Conservation (phyloP, 2,329 filamentous ascomycete genomes). For the Alternaria gaisen region DNA sequence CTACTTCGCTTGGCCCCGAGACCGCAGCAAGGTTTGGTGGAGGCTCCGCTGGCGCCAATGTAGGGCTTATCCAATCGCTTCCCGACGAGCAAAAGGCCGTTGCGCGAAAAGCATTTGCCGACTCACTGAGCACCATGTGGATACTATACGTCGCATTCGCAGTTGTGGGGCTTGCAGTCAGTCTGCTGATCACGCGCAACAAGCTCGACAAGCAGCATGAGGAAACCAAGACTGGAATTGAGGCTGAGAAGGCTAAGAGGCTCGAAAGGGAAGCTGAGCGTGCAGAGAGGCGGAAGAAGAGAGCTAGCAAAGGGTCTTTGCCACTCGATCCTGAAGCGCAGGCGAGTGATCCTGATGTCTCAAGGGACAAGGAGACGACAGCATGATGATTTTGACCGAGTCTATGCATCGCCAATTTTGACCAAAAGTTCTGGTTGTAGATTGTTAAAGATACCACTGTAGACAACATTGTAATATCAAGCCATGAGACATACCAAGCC, state of each 20-base stretch:
- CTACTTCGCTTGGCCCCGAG: constrained; percentile 60
- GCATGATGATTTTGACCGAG: constrained; percentile 8
- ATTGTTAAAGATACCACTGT: not conserved
- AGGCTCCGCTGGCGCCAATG: constrained; percentile 68
- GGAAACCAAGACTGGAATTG: constrained; percentile 61
- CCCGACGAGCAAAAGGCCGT: constrained; percentile 55
- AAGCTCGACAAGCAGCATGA: constrained; percentile 54
- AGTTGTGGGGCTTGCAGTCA: constrained; percentile 50
- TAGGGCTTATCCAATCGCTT: constrained; percentile 64
- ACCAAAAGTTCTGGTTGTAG: not conserved
- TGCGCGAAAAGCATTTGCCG: constrained; percentile 55
- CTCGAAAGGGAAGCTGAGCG: constrained; percentile 47
- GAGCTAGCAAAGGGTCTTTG: constrained; percentile 31
- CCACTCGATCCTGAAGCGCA: constrained; percentile 28
- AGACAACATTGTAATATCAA: not conserved
- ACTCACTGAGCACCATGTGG: constrained; percentile 59
- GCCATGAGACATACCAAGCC: too few relatives aligned
- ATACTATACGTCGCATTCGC: constrained; percentile 58
- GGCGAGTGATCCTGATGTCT: not conserved
- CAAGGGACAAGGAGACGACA: constrained; percentile 11
- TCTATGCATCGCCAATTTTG: constrained; percentile 1
- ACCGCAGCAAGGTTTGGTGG: constrained; percentile 65
- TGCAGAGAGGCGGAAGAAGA: constrained; percentile 40
- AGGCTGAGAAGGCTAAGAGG: constrained; percentile 53
- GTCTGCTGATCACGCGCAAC: constrained; percentile 55